Evolutionary conservation across 23 red algal genomes (phyloP).

Genomic region (Gracilaria vermiculophylla): DNA sequence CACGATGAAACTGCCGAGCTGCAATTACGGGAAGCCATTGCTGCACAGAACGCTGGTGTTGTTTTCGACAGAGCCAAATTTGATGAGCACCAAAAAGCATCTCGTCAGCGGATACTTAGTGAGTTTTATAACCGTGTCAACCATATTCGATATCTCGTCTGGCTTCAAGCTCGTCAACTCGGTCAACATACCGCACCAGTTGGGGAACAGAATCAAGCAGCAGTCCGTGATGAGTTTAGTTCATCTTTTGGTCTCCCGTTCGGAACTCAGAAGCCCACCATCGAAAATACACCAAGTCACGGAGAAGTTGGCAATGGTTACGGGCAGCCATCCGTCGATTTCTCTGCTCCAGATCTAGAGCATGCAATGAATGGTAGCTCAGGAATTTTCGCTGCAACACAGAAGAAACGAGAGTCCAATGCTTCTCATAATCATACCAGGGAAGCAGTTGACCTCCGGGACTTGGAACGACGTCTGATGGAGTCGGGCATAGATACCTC

Average conservation of each 20-base stretch:
- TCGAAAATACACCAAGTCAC: not conserved
- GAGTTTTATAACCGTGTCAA: conserved; percentile 36
- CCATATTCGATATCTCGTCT: conserved; percentile 23
- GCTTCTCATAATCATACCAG: not conserved
- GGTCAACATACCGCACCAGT: not conserved
- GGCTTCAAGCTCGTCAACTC: conserved; percentile 28
- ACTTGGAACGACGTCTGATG: conserved; percentile 48
- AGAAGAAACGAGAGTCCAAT: not conserved
- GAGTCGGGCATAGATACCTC: conserved; percentile 6
- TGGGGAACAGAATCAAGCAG: not conserved
- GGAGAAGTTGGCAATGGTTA: not conserved
- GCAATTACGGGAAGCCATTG: conserved; percentile 40
- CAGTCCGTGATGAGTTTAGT: not conserved
- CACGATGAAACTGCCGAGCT: conserved; percentile 22
- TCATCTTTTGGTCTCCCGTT: not conserved
- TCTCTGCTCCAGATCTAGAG: not conserved
- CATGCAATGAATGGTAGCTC: not conserved
- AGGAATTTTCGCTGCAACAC: not conserved
- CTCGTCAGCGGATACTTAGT: conserved; percentile 40
- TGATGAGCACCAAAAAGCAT: conserved; percentile 50
- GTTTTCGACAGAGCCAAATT: conserved; percentile 49
- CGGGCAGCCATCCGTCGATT: not conserved
- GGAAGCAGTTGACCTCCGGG: not conserved
- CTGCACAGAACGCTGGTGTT: conserved; percentile 49
- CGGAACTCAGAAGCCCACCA: not conserved